Percentiles rank a stretch among this genome's conserved stretches.
phyloP scores from a whole-genome alignment of 257 asterid genomes.

The Ehretia macrophylla region DNA sequence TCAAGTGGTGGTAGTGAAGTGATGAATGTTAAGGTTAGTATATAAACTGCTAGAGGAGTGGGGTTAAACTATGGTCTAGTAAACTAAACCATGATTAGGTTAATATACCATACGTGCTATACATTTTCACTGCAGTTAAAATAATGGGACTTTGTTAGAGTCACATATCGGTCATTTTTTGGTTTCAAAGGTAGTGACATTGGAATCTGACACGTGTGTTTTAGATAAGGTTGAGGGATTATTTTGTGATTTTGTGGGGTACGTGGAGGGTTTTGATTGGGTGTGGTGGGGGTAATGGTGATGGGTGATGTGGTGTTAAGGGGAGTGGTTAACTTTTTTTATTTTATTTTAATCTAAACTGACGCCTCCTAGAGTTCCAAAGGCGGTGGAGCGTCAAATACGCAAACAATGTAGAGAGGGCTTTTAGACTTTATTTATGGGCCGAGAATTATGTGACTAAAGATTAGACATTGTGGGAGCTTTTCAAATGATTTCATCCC shows the following conservation, averaged over 20 bases:
- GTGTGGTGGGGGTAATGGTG: background rate
- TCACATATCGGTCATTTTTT: background rate
- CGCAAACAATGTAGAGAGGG: background rate
- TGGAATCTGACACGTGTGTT: slow-evolving; percentile 31
- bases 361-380: slow-evolving; percentile 32
- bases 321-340: slow-evolving; percentile 6
- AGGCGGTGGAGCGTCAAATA: slow-evolving; percentile 41
- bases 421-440: background rate
- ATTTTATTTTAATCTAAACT: slow-evolving; percentile 19
- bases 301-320: background rate
- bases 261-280: slow-evolving; percentile 18
- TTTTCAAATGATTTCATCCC: slow-evolving; percentile 1
- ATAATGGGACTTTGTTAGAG: slow-evolving; percentile 12
- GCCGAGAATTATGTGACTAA: slow-evolving; percentile 6
- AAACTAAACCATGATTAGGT: slow-evolving; percentile 28
- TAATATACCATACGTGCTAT: slow-evolving; percentile 1
- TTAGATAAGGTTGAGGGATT: background rate
- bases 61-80: slow-evolving; percentile 40
- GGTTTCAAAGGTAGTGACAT: too few species aligned
- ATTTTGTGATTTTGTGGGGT: background rate
- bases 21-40: slow-evolving; percentile 16
- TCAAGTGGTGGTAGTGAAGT: background rate
- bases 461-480: slow-evolving; percentile 6
- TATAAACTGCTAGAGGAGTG: slow-evolving; percentile 54
- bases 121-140: slow-evolving; percentile 26